A percentile compares a stretch with the other conserved stretches of the same genome.
These are phyloP conservation scores for Groenewaldozyma auringiensis DNA, from an alignment of 1,139 yeast genomes.

Conservation along the genomic window DNA sequence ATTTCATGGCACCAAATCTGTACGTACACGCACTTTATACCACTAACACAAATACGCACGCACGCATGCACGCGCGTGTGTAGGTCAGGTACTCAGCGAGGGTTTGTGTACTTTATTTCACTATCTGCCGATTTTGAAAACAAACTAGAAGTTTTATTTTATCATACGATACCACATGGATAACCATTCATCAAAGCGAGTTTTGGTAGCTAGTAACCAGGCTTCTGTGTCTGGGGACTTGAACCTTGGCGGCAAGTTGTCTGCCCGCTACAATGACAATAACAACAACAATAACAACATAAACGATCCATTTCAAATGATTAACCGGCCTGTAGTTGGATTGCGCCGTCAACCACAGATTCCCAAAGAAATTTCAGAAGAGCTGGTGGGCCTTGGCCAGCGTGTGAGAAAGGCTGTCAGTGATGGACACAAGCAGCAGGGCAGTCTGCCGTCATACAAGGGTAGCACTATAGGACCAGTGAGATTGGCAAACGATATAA, in stretches of 20 bases:
- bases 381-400: slow-evolving; percentile 25
- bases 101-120: too few species aligned
- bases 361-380: slow-evolving; percentile 24
- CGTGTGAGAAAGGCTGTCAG: slow-evolving; percentile 27
- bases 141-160: too few species aligned
- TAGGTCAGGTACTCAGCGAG: too few species aligned
- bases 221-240: background rate
- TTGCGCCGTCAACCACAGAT: slow-evolving; percentile 15
- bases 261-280: background rate
- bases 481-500: background rate
- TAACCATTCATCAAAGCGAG: slow-evolving; percentile 1
- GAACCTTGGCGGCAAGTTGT: background rate
- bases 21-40: too few species aligned
- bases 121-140: too few species aligned
- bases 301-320: background rate
- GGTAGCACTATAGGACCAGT: slow-evolving; percentile 20
- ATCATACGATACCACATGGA: too few species aligned
- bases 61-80: too few species aligned
- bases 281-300: slow-evolving; percentile 1
- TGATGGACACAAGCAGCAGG: slow-evolving; percentile 25
- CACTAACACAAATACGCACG: too few species aligned
- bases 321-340: slow-evolving; percentile 7
- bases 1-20: too few species aligned
- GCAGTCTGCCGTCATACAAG: slow-evolving; percentile 22
- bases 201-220: background rate